Conservation (phyloP, 495 filamentous ascomycete genomes). For the Penicillium pulvis region DNA sequence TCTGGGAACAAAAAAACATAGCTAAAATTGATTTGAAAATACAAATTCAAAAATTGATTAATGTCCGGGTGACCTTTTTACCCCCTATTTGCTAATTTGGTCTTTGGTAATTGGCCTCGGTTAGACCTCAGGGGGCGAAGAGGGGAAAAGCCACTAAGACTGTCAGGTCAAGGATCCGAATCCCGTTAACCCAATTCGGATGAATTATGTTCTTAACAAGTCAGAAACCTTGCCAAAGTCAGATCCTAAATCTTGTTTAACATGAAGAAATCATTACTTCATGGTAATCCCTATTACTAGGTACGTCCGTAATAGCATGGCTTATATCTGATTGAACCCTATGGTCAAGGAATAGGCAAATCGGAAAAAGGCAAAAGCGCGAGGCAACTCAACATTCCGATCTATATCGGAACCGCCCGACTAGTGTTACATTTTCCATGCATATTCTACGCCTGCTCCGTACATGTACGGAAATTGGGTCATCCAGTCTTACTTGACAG, state of each 20-base stretch:
- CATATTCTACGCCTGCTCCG: constrained; percentile 48
- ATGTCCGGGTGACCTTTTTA: constrained; percentile 12
- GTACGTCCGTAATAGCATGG: too few relatives aligned
- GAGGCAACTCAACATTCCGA: not conserved
- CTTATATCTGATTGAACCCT: too few relatives aligned
- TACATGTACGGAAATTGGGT: constrained; percentile 3
- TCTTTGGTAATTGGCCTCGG: not conserved
- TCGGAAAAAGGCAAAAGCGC: constrained; percentile 1
- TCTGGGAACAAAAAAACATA: not conserved
- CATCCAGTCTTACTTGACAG: constrained; percentile 17
- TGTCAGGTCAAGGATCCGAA: constrained; percentile 19
- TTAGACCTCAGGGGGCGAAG: constrained; percentile 3
- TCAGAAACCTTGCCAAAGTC: not conserved
- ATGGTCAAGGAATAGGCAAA: not conserved
- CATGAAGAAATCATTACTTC: too few relatives aligned
- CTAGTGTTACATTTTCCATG: constrained; percentile 44
- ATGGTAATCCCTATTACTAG: too few relatives aligned
- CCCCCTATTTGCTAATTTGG: not conserved
- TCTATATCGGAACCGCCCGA: constrained; percentile 9
- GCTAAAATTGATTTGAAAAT: too few relatives aligned
- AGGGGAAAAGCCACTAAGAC: not conserved
- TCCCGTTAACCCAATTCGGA: constrained; percentile 12
- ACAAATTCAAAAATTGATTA: not conserved
- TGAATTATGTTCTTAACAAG: not conserved
- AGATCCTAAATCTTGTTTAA: not conserved